phyloP scores from a whole-genome alignment of 495 filamentous ascomycete species.

The Talaromyces nanjingensis region DNA sequence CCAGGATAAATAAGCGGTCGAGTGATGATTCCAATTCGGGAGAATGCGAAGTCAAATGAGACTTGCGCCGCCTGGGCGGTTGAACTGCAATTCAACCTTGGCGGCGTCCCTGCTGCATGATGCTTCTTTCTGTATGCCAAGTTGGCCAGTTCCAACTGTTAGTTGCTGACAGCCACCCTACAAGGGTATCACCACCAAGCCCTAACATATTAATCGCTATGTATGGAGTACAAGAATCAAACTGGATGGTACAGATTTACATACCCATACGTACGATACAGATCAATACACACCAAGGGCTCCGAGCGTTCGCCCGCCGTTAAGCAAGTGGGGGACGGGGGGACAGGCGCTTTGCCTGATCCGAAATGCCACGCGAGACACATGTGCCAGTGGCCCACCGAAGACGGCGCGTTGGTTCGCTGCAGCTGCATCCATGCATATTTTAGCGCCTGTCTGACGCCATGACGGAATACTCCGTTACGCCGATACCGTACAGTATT shows the following conservation, averaged over 20 bases:
- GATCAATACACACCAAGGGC: not conserved
- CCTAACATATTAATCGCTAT: not conserved
- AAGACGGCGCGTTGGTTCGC: not conserved
- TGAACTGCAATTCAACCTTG: not conserved
- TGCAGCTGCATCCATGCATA: not conserved
- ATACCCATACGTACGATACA: not conserved
- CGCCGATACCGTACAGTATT: not conserved
- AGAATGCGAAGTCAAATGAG: not conserved
- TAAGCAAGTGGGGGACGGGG: not conserved
- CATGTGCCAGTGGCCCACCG: not conserved
- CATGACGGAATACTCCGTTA: not conserved
- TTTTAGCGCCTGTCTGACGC: not conserved
- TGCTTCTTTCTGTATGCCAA: not conserved
- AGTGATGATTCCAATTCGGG: not conserved
- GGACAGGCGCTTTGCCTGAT: not conserved
- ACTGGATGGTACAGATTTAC: not conserved
- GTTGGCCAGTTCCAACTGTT: too few relatives aligned
- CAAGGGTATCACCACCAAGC: not conserved
- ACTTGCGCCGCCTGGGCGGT: not conserved
- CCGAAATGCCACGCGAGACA: slow-evolving; percentile 3
- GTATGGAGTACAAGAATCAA: not conserved
- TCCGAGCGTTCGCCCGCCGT: not conserved
- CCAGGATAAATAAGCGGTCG: not conserved
- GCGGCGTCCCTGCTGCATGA: not conserved
- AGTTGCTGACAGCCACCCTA: not conserved